Evolutionary conservation across 192 early-diverging fungal species (phyloP), one percentile per base, ranked within the genome.

Genomic region (Geranomyces michiganensis): DNA sequence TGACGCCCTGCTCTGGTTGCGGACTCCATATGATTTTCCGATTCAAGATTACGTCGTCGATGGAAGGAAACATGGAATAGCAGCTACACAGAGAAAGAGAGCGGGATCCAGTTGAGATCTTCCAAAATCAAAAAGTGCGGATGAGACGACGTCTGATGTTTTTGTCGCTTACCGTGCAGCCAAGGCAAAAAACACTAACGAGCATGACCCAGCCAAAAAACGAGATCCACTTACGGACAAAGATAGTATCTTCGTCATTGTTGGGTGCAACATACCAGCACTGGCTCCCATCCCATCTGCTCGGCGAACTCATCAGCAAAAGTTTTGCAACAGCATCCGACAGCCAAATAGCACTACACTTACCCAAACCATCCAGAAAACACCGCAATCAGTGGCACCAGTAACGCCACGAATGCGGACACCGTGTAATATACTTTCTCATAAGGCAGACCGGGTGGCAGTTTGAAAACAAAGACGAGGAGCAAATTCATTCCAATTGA

Each of bases 401-500:
- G 19, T 30, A 72, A 14, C 24, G 70, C 70, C 30, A 64, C 32
- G 13, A 72, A n/a, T 14, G 15, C 27, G 14, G 24, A 24, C 15
- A 21, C 59, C 17, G n/a, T 24, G 46, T 72, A 72, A 41, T 64
- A 72, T 17, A 29, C 21, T 31, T 48, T 29, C 44, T 72, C 70
- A 32, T 64, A 27, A 15, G 45, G 36, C 26, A 32, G 30, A 31
- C 22, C 29, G 2, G n/a, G 13, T n/a, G 7, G 6, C 5, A 72
- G 17, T 49, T 72, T 62, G 47, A 72, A 13, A 10, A 72, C 48
- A 36, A 72, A 72, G 32, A 72, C 56, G 46, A 72, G 70, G 19
- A 72, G 45, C 13, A 72, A 14, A 41, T 72, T 72, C 61, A 72
- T 51, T 0, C 61, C 70, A 41, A 72, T 72, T 9, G 61, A 33